Base-by-base conservation (phyloP, 2,329 filamentous ascomycete genomes). In the Stenocarpella maydis region DNA sequence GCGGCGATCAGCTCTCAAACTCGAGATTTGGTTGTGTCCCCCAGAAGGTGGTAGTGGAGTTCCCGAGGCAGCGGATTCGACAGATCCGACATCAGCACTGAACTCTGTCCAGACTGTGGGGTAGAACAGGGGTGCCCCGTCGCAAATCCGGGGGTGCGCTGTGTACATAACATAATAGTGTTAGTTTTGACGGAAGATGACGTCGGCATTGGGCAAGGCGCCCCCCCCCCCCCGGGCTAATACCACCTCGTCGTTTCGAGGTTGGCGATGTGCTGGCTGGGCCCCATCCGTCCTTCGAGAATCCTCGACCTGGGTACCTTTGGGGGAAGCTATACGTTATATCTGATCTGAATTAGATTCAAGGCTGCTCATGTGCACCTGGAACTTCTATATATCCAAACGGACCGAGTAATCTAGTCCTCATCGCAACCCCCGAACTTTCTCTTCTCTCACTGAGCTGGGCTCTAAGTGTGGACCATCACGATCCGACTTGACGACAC, bases 51-150 rank as follows among this genome's bases (percentile, higher is more conserved):
- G 21, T 34, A 63, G n/a, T 47, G 41, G 58, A 15, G 41, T 49
- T 63, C 58, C 43, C 58, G 43, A 63, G 58, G 43, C 58, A 63
- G 58, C 49, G 58, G 58, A 37, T 49, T 63, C 43, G 41, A 34
- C 26, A 47, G 14, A 8, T 21, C 28, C 58, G 19, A n/a, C n/a
- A n/a, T n/a, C n/a, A n/a, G n/a, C n/a, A n/a, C n/a, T n/a, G n/a
- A 34, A 49, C 3, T 17, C 28, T 19, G 26, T 49, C 28, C n/a
- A 49, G 55, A 63, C 58, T 63, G 58, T 63, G 58, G 58, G 58
- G 58, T 63, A 63, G 12, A 49, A n/a, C 58, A 63, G 58, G 58
- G 58, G 21, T 43, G 19, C 41, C 58, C 58, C 41, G 58, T 34
- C 41, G 58, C 58, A 45, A 63, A 63, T 63, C 58, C 58, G 58